phyloP scores from a whole-genome alignment of 2,329 filamentous ascomycete genomes.

The Fusarium staphyleae region DNA sequence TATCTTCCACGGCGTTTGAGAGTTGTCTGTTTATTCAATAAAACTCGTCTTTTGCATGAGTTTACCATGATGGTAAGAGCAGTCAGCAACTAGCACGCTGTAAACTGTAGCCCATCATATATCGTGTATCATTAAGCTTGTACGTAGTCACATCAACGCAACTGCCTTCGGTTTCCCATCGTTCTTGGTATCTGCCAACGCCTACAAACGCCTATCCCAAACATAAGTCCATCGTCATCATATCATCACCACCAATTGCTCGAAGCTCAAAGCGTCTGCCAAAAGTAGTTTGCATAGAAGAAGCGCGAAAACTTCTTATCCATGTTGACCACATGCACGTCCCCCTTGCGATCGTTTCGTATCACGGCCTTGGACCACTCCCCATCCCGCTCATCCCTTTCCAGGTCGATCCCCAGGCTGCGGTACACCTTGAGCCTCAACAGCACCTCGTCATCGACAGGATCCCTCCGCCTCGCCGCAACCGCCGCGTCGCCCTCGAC shows the following conservation, averaged over 20 bases:
- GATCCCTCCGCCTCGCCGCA: slow-evolving; percentile 46
- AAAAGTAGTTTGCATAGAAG: slow-evolving; percentile 97
- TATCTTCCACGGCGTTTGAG: slow-evolving; percentile 17
- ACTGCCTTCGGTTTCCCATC: not conserved
- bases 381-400: slow-evolving; percentile 74
- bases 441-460: slow-evolving; percentile 69
- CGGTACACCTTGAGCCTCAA: slow-evolving; percentile 90
- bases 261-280: slow-evolving; percentile 75
- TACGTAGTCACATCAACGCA: not conserved
- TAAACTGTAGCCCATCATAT: not conserved
- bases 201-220: slow-evolving; percentile 20
- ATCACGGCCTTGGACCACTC: slow-evolving; percentile 88
- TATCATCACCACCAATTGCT: not conserved
- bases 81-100: too few relatives aligned
- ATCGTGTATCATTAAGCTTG: not conserved
- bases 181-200: slow-evolving; percentile 34
- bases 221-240: slow-evolving; percentile 19
- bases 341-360: slow-evolving; percentile 83
- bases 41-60: not conserved
- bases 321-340: slow-evolving; percentile 94
- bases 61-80: not conserved
- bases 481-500: slow-evolving; percentile 69
- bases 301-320: slow-evolving; percentile 90
- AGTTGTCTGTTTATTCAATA: not conserved
- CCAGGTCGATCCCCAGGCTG: slow-evolving; percentile 87